Base-by-base conservation (phyloP, 2,329 filamentous ascomycete species). In the Penicillium sp. region DNA sequence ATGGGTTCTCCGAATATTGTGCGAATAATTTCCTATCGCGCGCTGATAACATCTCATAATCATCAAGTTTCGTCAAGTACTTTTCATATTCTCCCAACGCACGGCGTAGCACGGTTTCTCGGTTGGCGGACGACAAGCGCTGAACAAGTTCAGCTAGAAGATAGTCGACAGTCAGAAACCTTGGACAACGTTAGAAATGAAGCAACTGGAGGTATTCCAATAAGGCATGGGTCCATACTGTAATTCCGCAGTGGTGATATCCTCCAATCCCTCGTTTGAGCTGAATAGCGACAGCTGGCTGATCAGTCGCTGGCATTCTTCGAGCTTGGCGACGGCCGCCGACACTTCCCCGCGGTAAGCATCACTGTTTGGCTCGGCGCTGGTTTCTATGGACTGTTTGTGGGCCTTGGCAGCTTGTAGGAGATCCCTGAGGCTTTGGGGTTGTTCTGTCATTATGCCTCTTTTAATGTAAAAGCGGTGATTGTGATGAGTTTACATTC, bases 241-340 rank as follows among this genome's bases (percentile, higher is more conserved):
- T 30, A 99, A 76, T 66, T 96, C 87, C n/a, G 82, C 81, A 1
- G 93, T 95, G 14, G 89, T 79, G 30, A 97, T 77, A 74, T 99
- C 94, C 60, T 99, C 94, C 40, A 93, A 74, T 0, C 83, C 82
- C 73, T 99, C 94, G 73, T 99, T 99, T 35, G 86, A 81, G 64
- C 91, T 96, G 81, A 97, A 97, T 53, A 99, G 79, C 0, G 89
- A 87, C 24, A 94, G 79, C 59, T 84, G 81, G 62, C 84, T 79
- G 61, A 90, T 84, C 56, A 89, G 83, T 58, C 83, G 78, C 58
- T 88, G 79, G 71, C 89, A 92, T 70, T 88, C 80, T 66, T 88
- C 80, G 74, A 96, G 93, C 53, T 85, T 82, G 61, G 82, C 74
- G 64, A 96, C 84, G 42, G 89, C 83, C 40, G 79, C 74, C 59